Base-by-base conservation (phyloP, 257 asterid genomes). In the Capsicum rhomboideum region DNA sequence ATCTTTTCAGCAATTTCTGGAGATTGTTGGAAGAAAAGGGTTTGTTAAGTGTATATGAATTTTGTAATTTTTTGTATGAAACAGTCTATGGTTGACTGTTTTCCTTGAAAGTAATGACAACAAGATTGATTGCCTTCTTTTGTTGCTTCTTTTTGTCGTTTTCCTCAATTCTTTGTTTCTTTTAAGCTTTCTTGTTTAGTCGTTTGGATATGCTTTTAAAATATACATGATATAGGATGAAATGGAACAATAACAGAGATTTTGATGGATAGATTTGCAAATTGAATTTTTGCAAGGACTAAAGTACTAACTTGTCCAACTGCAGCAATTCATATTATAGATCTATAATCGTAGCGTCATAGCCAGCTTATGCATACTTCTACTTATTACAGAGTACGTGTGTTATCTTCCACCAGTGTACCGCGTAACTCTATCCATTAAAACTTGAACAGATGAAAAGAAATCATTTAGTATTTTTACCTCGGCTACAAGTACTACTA, bases 1-100 rank as follows among this genome's bases (percentile, higher is more conserved):
- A 77, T 50, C 82, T 77, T 77, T 77, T 50, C 82, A 46, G 82
- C 86, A 82, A 31, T 79, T 87, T 68, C 53, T 85, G 86, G 82
- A 16, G 82, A 50, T 28, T 50, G 82, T 10, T 77, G 82, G 63
- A 29, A 77, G 63, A 77, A 77, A 77, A 50, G 82, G 46, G 50
- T 77, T 77, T 50, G 63, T 16, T 77, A 9, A 69, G n/a, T 50
- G 82, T 77, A 77, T 9, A 77, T 77, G 46, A 61, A 77, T 31
- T 77, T 28, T 16, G 59, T 49, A 74, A 74, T 23, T 74, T 72
- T 49, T 74, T 13, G 21, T 16, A 50, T 77, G 82, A 17, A 28
- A 34, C 44, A 50, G 63, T 77, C 8, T 50, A 28, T 77, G 46
- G 9, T 75, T 31, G 63, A 49, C 63, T 77, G 63, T 29, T 50